Evolutionary conservation across 805 yeast species (phyloP).

Genomic region (Candida michaelii): DNA sequence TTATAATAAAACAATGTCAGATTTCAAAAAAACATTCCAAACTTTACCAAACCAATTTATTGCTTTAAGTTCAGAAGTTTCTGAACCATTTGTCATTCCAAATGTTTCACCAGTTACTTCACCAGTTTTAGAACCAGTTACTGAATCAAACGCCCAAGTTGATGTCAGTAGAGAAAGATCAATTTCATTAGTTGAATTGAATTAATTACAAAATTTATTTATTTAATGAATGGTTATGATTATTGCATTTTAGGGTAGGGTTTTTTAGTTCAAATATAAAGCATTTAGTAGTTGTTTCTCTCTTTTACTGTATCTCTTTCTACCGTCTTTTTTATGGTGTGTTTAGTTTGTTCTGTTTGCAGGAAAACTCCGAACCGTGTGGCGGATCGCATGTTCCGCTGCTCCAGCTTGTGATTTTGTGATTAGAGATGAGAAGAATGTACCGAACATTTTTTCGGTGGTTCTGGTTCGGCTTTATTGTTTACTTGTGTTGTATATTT

Average conservation of each 20-base stretch:
- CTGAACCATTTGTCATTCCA: constrained; percentile 66
- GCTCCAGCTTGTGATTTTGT: too few species aligned
- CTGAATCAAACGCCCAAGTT: constrained; percentile 5
- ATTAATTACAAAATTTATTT: constrained; percentile 6
- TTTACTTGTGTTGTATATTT: too few species aligned
- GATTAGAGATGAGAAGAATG: too few species aligned
- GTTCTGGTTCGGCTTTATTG: too few species aligned
- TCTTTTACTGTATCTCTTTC: too few species aligned
- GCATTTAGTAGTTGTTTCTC: too few species aligned
- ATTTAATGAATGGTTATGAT: constrained; percentile 1
- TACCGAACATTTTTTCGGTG: too few species aligned
- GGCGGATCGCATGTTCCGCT: too few species aligned
- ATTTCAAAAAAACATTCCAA: constrained; percentile 13
- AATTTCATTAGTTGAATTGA: constrained; percentile 29
- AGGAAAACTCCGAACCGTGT: too few species aligned
- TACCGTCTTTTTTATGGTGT: too few species aligned
- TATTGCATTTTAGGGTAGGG: background rate
- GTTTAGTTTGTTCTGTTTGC: too few species aligned
- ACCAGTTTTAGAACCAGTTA: constrained; percentile 13
- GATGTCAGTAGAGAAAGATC: constrained; percentile 13
- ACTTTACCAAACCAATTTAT: constrained; percentile 38
- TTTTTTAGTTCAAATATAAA: background rate
- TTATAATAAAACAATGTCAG: constrained; percentile 11
- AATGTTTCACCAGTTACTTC: constrained; percentile 51
- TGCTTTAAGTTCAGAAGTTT: constrained; percentile 53